These are phyloP conservation scores for Coemansia sp. DNA, from an alignment of 192 early-diverging fungal species.

Conservation along the genomic window DNA sequence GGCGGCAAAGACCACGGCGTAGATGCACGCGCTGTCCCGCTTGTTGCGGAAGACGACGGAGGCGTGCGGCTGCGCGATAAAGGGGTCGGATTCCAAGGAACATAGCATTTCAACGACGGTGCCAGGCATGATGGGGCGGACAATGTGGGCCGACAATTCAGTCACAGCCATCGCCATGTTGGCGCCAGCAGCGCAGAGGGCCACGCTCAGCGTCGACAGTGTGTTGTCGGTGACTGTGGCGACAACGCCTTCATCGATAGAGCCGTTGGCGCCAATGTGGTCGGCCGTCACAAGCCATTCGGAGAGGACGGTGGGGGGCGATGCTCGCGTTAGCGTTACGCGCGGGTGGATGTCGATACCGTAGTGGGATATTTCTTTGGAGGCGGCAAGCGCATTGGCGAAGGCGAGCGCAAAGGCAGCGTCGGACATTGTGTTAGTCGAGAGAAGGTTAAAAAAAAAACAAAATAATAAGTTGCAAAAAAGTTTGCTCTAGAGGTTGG, in stretches of 20 bases:
- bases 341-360: constrained; percentile 26
- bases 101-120: constrained; percentile 34
- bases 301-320: constrained; percentile 12
- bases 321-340: constrained; percentile 16
- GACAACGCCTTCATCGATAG: constrained; percentile 37
- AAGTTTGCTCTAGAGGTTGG: too few relatives aligned
- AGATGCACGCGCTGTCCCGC: constrained; percentile 10
- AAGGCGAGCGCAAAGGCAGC: constrained; percentile 10
- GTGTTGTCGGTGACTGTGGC: constrained; percentile 46
- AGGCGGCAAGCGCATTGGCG: constrained; percentile 3
- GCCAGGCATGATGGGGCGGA: constrained; percentile 15
- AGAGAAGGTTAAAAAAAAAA: too few relatives aligned
- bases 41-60: constrained; percentile 30
- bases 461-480: too few relatives aligned
- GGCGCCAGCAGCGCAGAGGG: constrained; percentile 6
- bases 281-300: constrained; percentile 38
- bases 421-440: neutral
- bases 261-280: constrained; percentile 16
- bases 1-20: constrained; percentile 8
- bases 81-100: constrained; percentile 5
- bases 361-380: constrained; percentile 23
- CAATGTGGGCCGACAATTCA: constrained; percentile 11
- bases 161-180: constrained; percentile 35
- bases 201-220: constrained; percentile 28
- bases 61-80: constrained; percentile 31